Percentiles rank a stretch among this genome's conserved stretches.
Conservation (phyloP, 2,329 filamentous ascomycete species). For the Boeremia exigua region DNA sequence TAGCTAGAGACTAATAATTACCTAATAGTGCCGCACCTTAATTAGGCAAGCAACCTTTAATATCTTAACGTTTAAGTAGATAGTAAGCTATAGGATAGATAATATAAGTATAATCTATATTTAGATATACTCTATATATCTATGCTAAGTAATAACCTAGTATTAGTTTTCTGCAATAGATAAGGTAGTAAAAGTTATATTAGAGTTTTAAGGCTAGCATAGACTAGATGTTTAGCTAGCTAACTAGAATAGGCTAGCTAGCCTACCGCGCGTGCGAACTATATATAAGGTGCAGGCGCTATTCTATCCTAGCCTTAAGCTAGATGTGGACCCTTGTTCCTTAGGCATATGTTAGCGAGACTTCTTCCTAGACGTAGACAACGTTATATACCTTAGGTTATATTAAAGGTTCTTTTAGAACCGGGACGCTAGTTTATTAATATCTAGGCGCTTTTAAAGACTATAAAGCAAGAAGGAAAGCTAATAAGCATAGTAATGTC, state of each 20-base stretch:
- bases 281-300: slow-evolving; percentile 1
- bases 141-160: slow-evolving; percentile 5
- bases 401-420: slow-evolving; percentile 1
- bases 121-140: neutral
- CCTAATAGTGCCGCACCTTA: no score
- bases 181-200: slow-evolving; percentile 6
- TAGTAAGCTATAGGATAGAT: no score
- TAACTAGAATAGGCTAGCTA: slow-evolving; percentile 12
- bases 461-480: no score
- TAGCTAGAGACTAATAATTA: no score
- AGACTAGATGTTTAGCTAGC: slow-evolving; percentile 3
- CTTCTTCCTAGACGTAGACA: slow-evolving; percentile 3
- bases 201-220: slow-evolving; percentile 5
- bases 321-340: neutral
- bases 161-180: slow-evolving; percentile 10
- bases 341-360: neutral
- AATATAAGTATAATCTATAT: no score
- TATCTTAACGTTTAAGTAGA: no score
- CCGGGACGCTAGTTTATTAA: neutral
- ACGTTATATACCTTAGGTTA: neutral
- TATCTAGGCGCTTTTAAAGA: no score
- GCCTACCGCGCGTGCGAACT: neutral
- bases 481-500: no score
- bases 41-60: no score
- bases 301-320: slow-evolving; percentile 7